Evolutionary conservation across 352 stramenopile genomes (phyloP), one percentile per base, ranked within the genome.

Genomic region (Pythium apleroticum): DNA sequence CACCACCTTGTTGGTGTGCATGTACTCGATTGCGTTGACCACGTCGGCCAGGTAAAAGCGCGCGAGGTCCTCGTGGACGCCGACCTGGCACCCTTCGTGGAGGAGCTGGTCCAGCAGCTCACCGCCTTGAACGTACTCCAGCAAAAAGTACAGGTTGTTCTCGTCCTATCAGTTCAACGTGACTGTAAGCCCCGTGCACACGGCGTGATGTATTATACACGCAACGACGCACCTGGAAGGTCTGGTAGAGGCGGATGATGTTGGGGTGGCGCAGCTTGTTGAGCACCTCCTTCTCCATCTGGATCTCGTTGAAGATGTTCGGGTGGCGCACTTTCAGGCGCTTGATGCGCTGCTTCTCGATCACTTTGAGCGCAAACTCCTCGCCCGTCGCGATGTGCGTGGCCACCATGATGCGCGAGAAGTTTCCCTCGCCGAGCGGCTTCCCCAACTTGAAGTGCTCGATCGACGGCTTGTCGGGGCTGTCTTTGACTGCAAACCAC

Each of bases 291-390:
- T 97, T 96, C 80, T 99, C 97, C 96, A 99, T 99, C 52, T 96
- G 82, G 68, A 99, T 98, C 79, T 99, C 97, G 76, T 99, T 99
- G 74, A 97, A 96, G 12, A 99, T 96, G 73, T 99, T 99, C 41
- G 92, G 91, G 77, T 99, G 97, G 62, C 98, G 92, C 41, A 93
- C 72, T 65, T 86, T 86, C 54, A 97, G 72, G 4, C 88, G 80
- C 62, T 93, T 93, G 39, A 97, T 84, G 59, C 88, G 83, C 65
- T 89, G 74, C 72, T 97, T 97, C 65, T 97, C 89, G 65, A 98
- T 96, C 41, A 98, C 86, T 76, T 99, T 99, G 30, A 99, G 77
- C 2, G 97, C 97, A 78, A 98, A 99, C 24, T 60, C 64, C 74
- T 98, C 92, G 30, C 80, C 67, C 8, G 95, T 98, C 0, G 81